These are phyloP conservation scores for Lepidium sativum DNA, from an alignment of 345 rosid species.

Conservation along the genomic window DNA sequence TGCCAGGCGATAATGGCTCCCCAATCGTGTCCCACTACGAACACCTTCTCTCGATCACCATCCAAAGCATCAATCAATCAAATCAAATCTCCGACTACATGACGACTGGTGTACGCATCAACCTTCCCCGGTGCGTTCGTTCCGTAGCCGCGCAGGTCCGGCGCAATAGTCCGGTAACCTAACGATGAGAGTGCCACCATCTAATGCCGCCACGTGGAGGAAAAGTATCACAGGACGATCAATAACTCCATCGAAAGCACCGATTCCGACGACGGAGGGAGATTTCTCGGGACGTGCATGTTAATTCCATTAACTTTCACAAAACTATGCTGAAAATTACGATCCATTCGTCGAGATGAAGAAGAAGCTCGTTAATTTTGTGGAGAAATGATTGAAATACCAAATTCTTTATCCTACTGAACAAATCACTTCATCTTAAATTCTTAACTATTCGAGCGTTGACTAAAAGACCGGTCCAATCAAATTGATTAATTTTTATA, in stretches of 20 bases:
- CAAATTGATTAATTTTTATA: background rate
- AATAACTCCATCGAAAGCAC: background rate
- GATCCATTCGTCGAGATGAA: constrained; percentile 12
- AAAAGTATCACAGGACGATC: constrained; percentile 22
- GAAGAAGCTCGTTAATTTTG: background rate
- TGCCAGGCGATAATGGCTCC: constrained; percentile 30
- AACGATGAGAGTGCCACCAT: constrained; percentile 13
- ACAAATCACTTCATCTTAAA: background rate
- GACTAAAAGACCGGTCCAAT: background rate
- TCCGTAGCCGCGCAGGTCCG: constrained; percentile 32
- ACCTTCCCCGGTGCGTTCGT: constrained; percentile 22
- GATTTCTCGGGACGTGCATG: constrained; percentile 60
- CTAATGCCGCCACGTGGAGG: constrained; percentile 35
- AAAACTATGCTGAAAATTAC: constrained; percentile 14
- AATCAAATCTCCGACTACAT: constrained; percentile 29
- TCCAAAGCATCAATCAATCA: constrained; percentile 25
- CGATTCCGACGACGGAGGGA: background rate
- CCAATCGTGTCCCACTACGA: constrained; percentile 33
- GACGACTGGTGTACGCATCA: constrained; percentile 17
- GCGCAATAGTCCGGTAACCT: constrained; percentile 31
- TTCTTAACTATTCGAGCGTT: too few relatives aligned
- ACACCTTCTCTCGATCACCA: constrained; percentile 22
- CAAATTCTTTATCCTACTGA: background rate
- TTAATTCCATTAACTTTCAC: constrained; percentile 49
- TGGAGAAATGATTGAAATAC: background rate